phyloP scores from a whole-genome alignment of 257 asterid genomes.

The Mentha longifolia region DNA sequence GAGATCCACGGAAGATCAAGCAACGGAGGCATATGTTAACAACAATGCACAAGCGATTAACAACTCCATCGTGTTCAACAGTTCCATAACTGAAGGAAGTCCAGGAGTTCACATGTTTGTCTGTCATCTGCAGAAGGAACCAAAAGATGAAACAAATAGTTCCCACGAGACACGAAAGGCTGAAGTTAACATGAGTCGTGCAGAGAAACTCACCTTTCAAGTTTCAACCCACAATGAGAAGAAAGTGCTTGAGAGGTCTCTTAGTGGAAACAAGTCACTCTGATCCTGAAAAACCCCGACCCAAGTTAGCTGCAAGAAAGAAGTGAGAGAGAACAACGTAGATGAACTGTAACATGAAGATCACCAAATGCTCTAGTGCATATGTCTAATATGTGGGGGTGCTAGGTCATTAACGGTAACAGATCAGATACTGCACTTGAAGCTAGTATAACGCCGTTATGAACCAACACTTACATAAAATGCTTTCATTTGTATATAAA shows the following conservation, averaged over 20 bases:
- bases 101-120: conserved; percentile 75
- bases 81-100: conserved; percentile 57
- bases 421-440: conserved; percentile 17
- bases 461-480: conserved; percentile 21
- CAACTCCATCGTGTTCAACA: conserved; percentile 70
- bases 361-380: not conserved
- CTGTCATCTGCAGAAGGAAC: conserved; percentile 40
- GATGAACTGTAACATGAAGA: conserved; percentile 40
- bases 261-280: conserved; percentile 76
- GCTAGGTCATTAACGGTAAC: no score
- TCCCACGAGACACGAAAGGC: conserved; percentile 47
- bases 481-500: conserved; percentile 18
- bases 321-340: conserved; percentile 31
- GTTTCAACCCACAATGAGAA: conserved; percentile 64
- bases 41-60: conserved; percentile 81
- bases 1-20: conserved; percentile 45
- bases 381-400: not conserved
- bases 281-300: conserved; percentile 62
- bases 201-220: conserved; percentile 52
- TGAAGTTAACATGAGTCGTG: conserved; percentile 44
- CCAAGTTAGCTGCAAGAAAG: conserved; percentile 54
- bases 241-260: conserved; percentile 83
- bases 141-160: conserved; percentile 25
- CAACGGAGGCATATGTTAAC: conserved; percentile 58
- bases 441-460: conserved; percentile 16